phyloP scores from a whole-genome alignment of 202 grass and related monocot genomes.

The Bolboschoenoplectus hybrid region DNA sequence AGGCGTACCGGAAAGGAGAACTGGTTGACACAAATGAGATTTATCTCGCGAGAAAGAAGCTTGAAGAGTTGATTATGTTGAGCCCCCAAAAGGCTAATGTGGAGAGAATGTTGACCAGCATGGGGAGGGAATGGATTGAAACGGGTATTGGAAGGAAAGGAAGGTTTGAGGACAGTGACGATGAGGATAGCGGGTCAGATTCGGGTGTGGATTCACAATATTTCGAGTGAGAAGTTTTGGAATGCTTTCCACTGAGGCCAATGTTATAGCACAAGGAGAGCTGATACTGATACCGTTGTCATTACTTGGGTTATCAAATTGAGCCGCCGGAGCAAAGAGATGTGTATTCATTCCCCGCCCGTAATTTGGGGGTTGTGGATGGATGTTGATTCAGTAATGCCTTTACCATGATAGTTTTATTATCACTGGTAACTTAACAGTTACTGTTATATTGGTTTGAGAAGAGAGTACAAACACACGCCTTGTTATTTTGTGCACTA shows the following conservation, averaged over 20 bases:
- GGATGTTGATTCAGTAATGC: too few species aligned
- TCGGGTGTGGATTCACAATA: conserved; percentile 84
- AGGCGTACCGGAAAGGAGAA: conserved; percentile 75
- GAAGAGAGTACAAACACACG: too few species aligned
- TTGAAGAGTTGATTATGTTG: conserved; percentile 70
- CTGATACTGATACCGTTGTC: neutral
- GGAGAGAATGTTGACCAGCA: conserved; percentile 85
- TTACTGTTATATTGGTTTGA: too few species aligned
- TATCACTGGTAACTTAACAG: too few species aligned
- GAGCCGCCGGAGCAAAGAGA: neutral
- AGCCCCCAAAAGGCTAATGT: conserved; percentile 72
- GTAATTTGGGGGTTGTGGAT: neutral
- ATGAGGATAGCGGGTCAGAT: conserved; percentile 59
- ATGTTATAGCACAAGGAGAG: neutral
- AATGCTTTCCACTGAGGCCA: neutral
- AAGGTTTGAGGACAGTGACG: conserved; percentile 41
- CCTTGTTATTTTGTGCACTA: too few species aligned
- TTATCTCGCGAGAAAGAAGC: conserved; percentile 52
- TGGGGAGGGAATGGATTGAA: conserved; percentile 58
- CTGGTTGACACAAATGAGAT: conserved; percentile 62
- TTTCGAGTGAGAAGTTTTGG: conserved; percentile 57
- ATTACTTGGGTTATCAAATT: neutral
- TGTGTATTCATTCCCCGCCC: neutral
- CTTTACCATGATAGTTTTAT: too few species aligned
- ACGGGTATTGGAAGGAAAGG: conserved; percentile 45